Conservation (phyloP, 768 basidiomycete genomes). For the Rhizopogon salebrosus region DNA sequence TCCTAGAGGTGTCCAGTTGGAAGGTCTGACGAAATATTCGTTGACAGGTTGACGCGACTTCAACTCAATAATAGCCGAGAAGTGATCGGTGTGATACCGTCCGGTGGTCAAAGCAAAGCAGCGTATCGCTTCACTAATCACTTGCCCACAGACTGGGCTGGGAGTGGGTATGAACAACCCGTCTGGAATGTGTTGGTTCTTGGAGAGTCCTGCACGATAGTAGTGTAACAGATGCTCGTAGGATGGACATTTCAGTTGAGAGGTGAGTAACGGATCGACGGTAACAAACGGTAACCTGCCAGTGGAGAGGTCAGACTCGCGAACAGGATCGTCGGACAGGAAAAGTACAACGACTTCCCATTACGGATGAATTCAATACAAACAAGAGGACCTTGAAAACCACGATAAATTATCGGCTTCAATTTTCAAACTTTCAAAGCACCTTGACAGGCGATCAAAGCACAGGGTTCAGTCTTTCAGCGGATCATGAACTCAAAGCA, state of each 20-base stretch:
- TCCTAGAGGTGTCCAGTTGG: too few species aligned
- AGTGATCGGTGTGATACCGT: constrained; percentile 7
- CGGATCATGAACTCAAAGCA: too few species aligned
- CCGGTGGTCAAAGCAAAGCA: constrained; percentile 8
- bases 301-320: background rate
- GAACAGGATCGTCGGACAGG: background rate
- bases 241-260: background rate
- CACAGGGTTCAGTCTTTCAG: constrained; percentile 9
- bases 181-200: background rate
- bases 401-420: background rate
- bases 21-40: background rate
- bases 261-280: too few species aligned
- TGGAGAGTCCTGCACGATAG: background rate
- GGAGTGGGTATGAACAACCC: background rate
- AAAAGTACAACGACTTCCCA: constrained; percentile 1
- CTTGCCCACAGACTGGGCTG: background rate
- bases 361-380: background rate
- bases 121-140: background rate
- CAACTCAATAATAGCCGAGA: background rate
- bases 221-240: background rate
- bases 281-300: background rate
- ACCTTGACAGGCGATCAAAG: constrained; percentile 1
- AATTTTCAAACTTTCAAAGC: too few species aligned
- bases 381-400: background rate
- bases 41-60: background rate